Conservation (phyloP, 2,329 filamentous ascomycete species). For the Juglanconis sp. region DNA sequence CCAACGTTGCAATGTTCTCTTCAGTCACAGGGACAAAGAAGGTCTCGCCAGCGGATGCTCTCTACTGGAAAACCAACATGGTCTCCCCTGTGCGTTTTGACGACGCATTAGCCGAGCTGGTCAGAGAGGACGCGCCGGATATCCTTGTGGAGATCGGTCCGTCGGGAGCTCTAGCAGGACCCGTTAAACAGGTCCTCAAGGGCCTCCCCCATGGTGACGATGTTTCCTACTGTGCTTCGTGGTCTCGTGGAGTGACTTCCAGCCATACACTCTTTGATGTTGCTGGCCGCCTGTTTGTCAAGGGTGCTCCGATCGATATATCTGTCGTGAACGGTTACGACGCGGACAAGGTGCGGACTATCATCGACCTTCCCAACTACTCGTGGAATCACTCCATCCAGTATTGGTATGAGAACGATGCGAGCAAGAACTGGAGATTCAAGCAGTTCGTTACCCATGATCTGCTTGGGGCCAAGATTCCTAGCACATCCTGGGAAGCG, state of each 20-base stretch:
- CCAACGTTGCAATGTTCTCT: constrained; percentile 18
- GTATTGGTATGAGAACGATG: no score
- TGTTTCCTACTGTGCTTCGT: constrained; percentile 9
- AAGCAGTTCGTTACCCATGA: no score
- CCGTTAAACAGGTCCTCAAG: constrained; percentile 23
- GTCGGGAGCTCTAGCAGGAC: constrained; percentile 21
- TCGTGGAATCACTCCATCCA: no score
- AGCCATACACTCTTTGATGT: constrained; percentile 18
- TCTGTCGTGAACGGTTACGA: neutral
- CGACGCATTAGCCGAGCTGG: constrained; percentile 18
- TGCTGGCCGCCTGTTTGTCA: constrained; percentile 23
- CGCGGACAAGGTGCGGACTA: no score
- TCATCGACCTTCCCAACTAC: no score
- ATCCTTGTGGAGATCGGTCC: constrained; percentile 26
- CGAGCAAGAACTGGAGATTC: no score
- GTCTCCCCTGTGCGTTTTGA: constrained; percentile 25
- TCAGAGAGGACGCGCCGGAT: constrained; percentile 12
- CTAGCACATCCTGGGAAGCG: no score
- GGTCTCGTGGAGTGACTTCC: constrained; percentile 17
- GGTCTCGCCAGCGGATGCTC: neutral
- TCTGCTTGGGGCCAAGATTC: no score
- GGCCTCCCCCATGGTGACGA: constrained; percentile 10
- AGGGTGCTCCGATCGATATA: constrained; percentile 19
- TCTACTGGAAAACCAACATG: constrained; percentile 31
- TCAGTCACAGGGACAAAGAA: constrained; percentile 15